Evolutionary conservation across 352 stramenopile genomes (phyloP).

Genomic region (Globisporangium nodosum): DNA sequence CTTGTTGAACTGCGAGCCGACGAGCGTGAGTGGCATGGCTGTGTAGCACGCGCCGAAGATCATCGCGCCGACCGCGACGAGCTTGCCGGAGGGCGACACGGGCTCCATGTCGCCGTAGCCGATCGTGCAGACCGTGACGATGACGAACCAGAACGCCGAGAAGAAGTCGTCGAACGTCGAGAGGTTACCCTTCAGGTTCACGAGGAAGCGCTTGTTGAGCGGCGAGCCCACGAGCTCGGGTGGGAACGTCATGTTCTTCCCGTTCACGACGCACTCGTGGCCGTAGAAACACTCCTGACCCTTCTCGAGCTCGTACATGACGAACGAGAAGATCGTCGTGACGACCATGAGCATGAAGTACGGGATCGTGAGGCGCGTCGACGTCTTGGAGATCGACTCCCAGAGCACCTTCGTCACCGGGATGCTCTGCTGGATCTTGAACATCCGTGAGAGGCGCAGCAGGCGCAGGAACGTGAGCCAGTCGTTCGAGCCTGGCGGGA

Average conservation of each 20-base stretch:
- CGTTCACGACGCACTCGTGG: constrained; percentile 46
- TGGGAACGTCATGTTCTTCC: constrained; percentile 56
- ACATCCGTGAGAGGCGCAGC: constrained; percentile 59
- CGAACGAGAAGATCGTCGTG: constrained; percentile 67
- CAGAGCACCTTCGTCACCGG: constrained; percentile 70
- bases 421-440: constrained; percentile 78
- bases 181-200: constrained; percentile 62
- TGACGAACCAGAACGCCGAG: constrained; percentile 82
- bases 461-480: constrained; percentile 54
- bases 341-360: constrained; percentile 80
- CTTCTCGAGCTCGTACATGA: constrained; percentile 79
- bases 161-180: constrained; percentile 79
- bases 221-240: constrained; percentile 40
- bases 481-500: constrained; percentile 54
- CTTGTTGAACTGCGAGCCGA: constrained; percentile 79
- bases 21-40: constrained; percentile 72
- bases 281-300: constrained; percentile 76
- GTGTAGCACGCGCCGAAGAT: constrained; percentile 80
- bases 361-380: constrained; percentile 59
- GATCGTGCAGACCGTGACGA: constrained; percentile 67
- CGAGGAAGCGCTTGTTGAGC: constrained; percentile 62
- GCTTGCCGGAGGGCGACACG: constrained; percentile 54
- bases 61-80: constrained; percentile 73
- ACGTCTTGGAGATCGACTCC: constrained; percentile 82
- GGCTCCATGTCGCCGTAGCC: constrained; percentile 78